Evolutionary conservation across 768 basidiomycete species (phyloP).

Genomic region (Panaeolus papilionaceus): DNA sequence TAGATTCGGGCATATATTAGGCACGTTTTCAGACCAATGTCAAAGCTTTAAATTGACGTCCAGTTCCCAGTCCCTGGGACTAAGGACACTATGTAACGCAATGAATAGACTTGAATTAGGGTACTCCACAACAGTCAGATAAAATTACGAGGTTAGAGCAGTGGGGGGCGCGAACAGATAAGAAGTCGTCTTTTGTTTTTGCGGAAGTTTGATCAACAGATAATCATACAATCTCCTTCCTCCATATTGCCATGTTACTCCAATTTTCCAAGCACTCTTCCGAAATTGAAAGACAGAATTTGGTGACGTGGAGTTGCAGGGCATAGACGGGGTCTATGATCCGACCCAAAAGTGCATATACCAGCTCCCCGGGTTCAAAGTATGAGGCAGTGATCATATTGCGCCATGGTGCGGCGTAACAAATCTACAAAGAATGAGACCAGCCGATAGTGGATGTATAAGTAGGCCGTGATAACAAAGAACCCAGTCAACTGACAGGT

Average conservation of each 20-base stretch:
- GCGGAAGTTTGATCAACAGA: slow-evolving; percentile 1
- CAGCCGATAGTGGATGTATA: neutral
- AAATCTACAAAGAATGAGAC: neutral
- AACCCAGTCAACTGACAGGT: slow-evolving; percentile 11
- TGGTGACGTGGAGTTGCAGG: neutral
- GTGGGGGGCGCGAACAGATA: neutral
- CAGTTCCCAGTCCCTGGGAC: neutral
- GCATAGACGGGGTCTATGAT: neutral
- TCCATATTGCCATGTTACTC: slow-evolving; percentile 5
- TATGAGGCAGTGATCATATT: neutral
- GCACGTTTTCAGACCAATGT: neutral
- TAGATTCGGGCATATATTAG: slow-evolving; percentile 3
- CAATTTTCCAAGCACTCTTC: neutral
- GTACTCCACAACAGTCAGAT: neutral
- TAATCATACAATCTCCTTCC: neutral
- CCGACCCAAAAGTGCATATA: neutral
- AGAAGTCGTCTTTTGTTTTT: neutral
- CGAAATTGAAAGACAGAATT: neutral
- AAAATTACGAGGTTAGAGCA: neutral
- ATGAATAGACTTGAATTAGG: neutral
- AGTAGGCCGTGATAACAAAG: neutral
- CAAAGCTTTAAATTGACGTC: slow-evolving; percentile 8
- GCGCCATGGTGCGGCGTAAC: slow-evolving; percentile 5
- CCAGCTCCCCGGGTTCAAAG: neutral
- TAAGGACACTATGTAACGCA: neutral